These are phyloP conservation scores for Colletotrichum melonis DNA, from an alignment of 2,329 filamentous ascomycete species.

Conservation along the genomic window DNA sequence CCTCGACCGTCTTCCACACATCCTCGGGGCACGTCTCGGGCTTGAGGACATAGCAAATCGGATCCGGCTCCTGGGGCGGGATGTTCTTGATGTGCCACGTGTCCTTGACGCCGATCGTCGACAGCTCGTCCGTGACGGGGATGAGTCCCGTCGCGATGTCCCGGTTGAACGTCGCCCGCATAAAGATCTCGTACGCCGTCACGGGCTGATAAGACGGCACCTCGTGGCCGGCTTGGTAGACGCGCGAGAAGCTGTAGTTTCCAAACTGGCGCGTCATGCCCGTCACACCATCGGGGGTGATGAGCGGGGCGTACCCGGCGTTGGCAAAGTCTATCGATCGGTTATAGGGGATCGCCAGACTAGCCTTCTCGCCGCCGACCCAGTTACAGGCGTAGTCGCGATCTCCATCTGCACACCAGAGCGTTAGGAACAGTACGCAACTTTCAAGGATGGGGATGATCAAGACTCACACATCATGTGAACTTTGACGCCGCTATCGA, in stretches of 20 bases:
- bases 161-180: conserved; percentile 61
- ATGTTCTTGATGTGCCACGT: conserved; percentile 61
- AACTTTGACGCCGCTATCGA: conserved; percentile 67
- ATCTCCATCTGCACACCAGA: conserved; percentile 50
- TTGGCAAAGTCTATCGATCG: conserved; percentile 60
- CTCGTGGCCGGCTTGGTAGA: conserved; percentile 69
- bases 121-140: conserved; percentile 50
- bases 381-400: conserved; percentile 61
- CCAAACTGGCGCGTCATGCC: conserved; percentile 77
- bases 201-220: conserved; percentile 64
- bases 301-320: conserved; percentile 74
- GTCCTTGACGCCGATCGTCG: conserved; percentile 42
- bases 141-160: conserved; percentile 63
- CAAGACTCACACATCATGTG: conserved; percentile 64
- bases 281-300: conserved; percentile 71
- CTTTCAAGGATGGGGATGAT: neutral
- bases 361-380: conserved; percentile 73
- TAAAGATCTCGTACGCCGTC: conserved; percentile 61
- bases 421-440: neutral
- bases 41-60: conserved; percentile 69
- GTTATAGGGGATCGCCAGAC: conserved; percentile 59
- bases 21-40: conserved; percentile 67
- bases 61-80: conserved; percentile 55
- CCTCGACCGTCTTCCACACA: conserved; percentile 61
- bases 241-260: conserved; percentile 71